Conservation (phyloP, 2,329 filamentous ascomycete species). For the Hymenoscyphus linearis region DNA sequence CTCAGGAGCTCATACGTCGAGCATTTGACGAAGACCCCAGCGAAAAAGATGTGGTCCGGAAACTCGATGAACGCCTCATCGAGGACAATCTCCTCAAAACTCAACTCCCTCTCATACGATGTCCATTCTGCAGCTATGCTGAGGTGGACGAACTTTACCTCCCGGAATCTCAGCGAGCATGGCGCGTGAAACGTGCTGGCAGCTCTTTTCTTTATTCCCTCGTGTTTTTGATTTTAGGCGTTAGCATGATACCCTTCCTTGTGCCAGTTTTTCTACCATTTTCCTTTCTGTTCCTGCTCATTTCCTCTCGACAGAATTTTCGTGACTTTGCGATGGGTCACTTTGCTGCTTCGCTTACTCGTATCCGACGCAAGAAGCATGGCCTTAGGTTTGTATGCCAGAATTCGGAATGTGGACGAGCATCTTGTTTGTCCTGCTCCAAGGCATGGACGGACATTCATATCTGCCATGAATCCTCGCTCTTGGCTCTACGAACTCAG, state of each 20-base stretch:
- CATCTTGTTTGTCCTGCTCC: conserved; percentile 75
- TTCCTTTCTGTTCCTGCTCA: conserved; percentile 40
- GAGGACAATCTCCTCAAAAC: conserved; percentile 71
- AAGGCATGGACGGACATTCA: conserved; percentile 87
- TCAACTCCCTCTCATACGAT: conserved; percentile 70
- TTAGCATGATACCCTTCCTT: conserved; percentile 51
- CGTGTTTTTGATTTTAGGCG: conserved; percentile 44
- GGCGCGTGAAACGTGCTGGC: conserved; percentile 51
- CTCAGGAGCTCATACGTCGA: conserved; percentile 61
- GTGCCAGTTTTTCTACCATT: conserved; percentile 47
- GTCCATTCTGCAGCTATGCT: conserved; percentile 87
- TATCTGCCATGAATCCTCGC: conserved; percentile 79
- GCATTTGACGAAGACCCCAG: conserved; percentile 67
- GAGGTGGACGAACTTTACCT: conserved; percentile 77
- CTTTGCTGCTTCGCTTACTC: conserved; percentile 56
- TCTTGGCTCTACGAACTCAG: conserved; percentile 76
- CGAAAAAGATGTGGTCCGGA: conserved; percentile 65
- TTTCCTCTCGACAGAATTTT: conserved; percentile 40
- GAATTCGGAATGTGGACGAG: conserved; percentile 59
- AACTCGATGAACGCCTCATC: conserved; percentile 73
- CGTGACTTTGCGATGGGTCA: conserved; percentile 40
- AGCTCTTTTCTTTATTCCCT: conserved; percentile 31
- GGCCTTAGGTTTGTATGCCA: conserved; percentile 75
- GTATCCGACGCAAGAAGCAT: conserved; percentile 64
- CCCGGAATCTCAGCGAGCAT: conserved; percentile 47